These are phyloP conservation scores for Pyricularia grisea DNA, from an alignment of 2,329 filamentous ascomycete species.

Conservation along the genomic window DNA sequence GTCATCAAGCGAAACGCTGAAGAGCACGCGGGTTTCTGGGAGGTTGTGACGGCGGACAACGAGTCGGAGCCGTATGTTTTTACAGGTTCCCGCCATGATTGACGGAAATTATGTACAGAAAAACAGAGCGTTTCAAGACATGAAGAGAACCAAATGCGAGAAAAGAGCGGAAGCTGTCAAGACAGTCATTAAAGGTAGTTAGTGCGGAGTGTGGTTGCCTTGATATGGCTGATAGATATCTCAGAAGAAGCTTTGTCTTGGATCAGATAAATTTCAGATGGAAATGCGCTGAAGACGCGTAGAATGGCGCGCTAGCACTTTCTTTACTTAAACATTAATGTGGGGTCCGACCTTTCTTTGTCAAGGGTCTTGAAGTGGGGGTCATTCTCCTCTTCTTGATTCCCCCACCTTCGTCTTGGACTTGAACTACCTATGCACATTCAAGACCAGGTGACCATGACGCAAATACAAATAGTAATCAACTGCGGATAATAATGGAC, in stretches of 20 bases:
- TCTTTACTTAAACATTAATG: background rate
- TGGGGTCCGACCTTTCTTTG: background rate
- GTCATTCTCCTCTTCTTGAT: background rate
- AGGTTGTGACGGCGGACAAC: slow-evolving; percentile 64
- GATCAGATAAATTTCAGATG: background rate
- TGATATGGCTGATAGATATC: background rate
- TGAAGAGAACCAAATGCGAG: background rate
- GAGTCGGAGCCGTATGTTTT: slow-evolving; percentile 61
- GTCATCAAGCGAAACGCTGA: slow-evolving; percentile 48
- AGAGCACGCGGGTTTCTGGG: slow-evolving; percentile 63
- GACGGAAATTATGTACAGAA: background rate
- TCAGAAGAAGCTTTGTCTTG: background rate
- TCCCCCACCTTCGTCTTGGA: background rate
- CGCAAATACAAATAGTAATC: background rate
- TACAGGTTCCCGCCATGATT: slow-evolving; percentile 7
- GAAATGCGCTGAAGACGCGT: background rate
- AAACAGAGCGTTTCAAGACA: background rate
- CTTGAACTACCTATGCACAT: background rate
- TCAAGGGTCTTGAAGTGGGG: background rate
- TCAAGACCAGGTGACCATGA: background rate
- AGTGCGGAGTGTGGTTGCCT: background rate
- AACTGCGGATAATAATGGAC: background rate
- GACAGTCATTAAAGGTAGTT: background rate
- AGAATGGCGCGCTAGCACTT: background rate
- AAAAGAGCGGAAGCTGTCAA: background rate